Conservation (phyloP, 2,329 filamentous ascomycete species). For the Fusarium buharicum region DNA sequence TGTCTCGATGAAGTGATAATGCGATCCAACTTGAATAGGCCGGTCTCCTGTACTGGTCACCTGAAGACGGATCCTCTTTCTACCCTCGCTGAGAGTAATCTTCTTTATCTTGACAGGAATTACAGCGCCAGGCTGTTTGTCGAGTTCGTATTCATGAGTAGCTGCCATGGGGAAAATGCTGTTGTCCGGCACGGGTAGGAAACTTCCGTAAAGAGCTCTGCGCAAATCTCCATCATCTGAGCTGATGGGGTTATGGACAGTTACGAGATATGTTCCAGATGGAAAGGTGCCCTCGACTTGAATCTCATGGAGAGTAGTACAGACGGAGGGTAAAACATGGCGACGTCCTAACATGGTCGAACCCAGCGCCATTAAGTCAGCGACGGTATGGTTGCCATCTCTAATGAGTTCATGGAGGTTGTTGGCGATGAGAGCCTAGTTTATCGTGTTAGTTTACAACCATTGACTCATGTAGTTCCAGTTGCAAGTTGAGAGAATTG, state of each 20-base stretch:
- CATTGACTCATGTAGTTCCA: too few species aligned
- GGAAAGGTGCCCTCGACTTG: slow-evolving; percentile 96
- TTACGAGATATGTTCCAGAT: slow-evolving; percentile 91
- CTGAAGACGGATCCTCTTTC: slow-evolving; percentile 76
- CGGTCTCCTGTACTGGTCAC: slow-evolving; percentile 90
- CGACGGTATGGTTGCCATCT: slow-evolving; percentile 91
- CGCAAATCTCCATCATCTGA: slow-evolving; percentile 86
- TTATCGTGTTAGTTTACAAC: slow-evolving; percentile 13
- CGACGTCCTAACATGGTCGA: slow-evolving; percentile 92
- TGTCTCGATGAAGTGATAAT: slow-evolving; percentile 97
- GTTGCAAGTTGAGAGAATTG: not conserved
- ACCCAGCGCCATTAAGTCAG: slow-evolving; percentile 92
- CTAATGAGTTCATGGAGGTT: slow-evolving; percentile 96
- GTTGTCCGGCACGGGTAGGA: slow-evolving; percentile 79
- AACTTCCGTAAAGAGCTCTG: slow-evolving; percentile 90
- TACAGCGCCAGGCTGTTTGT: slow-evolving; percentile 81
- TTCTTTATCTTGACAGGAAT: slow-evolving; percentile 73
- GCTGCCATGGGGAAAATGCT: slow-evolving; percentile 74
- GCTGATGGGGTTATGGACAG: slow-evolving; percentile 88
- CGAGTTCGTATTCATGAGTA: slow-evolving; percentile 71
- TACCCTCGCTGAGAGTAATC: slow-evolving; percentile 77
- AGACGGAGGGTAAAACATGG: slow-evolving; percentile 87
- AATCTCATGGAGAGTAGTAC: slow-evolving; percentile 80
- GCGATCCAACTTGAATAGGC: slow-evolving; percentile 91
- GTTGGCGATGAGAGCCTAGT: slow-evolving; percentile 80